These are phyloP conservation scores for Rhodosporidiobolus odoratus DNA, from an alignment of 768 basidiomycete species.

Conservation along the genomic window DNA sequence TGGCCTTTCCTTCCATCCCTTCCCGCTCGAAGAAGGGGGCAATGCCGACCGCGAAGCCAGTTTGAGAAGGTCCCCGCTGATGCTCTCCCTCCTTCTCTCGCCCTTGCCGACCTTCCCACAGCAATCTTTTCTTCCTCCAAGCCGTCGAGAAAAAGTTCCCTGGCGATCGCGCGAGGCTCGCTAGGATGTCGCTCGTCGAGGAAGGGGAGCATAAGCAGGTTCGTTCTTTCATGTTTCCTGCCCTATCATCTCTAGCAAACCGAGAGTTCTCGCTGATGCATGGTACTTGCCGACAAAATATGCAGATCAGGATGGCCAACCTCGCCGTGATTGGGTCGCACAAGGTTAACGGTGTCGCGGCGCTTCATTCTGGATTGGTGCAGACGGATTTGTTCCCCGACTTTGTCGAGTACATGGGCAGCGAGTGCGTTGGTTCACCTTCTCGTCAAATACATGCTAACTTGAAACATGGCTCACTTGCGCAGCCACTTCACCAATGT, in stretches of 20 bases:
- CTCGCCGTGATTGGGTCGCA: conserved; percentile 80
- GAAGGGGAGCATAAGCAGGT: conserved; percentile 43
- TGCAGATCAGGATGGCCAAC: conserved; percentile 67
- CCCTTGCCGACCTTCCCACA: not conserved
- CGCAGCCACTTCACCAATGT: conserved; percentile 63
- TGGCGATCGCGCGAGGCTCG: conserved; percentile 63
- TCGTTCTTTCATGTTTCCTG: conserved; percentile 64
- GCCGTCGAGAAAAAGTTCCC: conserved; percentile 89
- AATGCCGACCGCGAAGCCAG: too few species aligned
- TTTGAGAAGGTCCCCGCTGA: not conserved
- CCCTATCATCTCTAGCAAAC: conserved; percentile 60
- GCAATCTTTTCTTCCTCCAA: conserved; percentile 47
- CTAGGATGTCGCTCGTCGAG: conserved; percentile 87
- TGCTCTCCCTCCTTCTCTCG: not conserved
- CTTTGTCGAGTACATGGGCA: conserved; percentile 80
- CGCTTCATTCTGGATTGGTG: conserved; percentile 87
- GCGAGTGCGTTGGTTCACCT: conserved; percentile 44
- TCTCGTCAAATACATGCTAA: too few species aligned
- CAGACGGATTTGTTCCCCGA: conserved; percentile 50
- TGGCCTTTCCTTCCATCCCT: not conserved
- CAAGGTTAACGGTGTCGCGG: conserved; percentile 93
- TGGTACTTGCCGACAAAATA: too few species aligned
- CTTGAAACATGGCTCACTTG: too few species aligned
- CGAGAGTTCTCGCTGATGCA: too few species aligned
- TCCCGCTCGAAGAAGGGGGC: too few species aligned